These are phyloP conservation scores for Suillus occidentalis DNA, from an alignment of 768 basidiomycete species.

Conservation along the genomic window DNA sequence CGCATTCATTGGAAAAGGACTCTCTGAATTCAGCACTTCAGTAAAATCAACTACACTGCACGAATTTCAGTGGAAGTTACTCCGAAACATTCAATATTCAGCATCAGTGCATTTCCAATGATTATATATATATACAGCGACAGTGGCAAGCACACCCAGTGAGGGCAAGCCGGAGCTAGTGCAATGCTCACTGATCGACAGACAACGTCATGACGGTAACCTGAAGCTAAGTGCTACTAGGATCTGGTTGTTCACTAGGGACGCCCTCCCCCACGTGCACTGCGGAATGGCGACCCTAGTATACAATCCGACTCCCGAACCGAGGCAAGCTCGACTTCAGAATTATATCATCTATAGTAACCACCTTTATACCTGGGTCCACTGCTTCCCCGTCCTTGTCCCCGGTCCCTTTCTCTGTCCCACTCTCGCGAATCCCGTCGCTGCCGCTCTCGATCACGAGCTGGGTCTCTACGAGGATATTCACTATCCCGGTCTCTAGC, in stretches of 20 bases:
- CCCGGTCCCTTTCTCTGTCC: conserved; percentile 22
- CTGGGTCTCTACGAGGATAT: conserved; percentile 15
- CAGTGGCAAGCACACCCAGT: not conserved
- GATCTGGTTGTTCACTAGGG: conserved; percentile 1
- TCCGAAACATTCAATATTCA: not conserved
- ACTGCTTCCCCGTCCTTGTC: conserved; percentile 18
- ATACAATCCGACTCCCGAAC: conserved; percentile 77
- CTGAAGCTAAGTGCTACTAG: not conserved
- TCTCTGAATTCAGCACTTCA: too few species aligned
- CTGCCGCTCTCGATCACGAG: conserved; percentile 18
- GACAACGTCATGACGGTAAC: not conserved
- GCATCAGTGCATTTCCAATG: too few species aligned
- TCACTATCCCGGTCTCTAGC: conserved; percentile 14
- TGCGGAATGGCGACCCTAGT: conserved; percentile 48
- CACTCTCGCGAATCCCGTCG: conserved; percentile 20
- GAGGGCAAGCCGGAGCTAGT: not conserved
- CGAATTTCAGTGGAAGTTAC: too few species aligned
- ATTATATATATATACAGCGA: too few species aligned
- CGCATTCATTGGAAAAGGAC: too few species aligned
- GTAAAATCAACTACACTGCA: too few species aligned
- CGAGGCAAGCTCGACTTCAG: conserved; percentile 47
- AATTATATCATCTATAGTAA: conserved; percentile 30
- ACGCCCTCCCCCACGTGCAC: not conserved
- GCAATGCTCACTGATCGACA: not conserved
- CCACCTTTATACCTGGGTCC: conserved; percentile 54